A percentile compares a stretch with the other conserved stretches of the same genome.
These are phyloP conservation scores for Cladophialophora immunda DNA, from an alignment of 2,329 filamentous ascomycete genomes.

Conservation along the genomic window DNA sequence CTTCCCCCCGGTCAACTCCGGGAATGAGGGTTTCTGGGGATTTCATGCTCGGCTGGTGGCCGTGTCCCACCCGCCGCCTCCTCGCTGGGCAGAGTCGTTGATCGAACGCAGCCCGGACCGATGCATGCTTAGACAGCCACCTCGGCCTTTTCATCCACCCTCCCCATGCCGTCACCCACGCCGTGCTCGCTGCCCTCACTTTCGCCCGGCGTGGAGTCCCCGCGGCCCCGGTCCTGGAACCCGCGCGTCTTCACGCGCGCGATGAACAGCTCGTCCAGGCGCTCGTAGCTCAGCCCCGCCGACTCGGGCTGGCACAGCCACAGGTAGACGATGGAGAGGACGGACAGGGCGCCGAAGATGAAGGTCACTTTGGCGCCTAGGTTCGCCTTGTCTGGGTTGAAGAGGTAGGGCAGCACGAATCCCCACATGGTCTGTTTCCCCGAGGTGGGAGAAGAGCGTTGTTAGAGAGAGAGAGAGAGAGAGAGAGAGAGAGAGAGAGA, in stretches of 20 bases:
- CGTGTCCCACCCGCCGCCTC: no score
- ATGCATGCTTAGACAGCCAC: no score
- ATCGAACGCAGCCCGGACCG: no score
- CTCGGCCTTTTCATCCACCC: not conserved
- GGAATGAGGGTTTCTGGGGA: no score
- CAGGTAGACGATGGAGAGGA: constrained; percentile 35
- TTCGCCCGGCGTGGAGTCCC: not conserved
- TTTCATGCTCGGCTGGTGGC: no score
- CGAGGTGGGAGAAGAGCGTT: no score
- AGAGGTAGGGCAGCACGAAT: constrained; percentile 50
- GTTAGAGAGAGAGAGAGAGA: no score
- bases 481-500: no score
- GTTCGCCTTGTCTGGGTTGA: constrained; percentile 49
- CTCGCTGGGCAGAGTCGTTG: no score
- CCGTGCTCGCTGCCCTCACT: not conserved
- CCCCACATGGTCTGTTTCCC: constrained; percentile 47
- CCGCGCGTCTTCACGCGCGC: constrained; percentile 39
- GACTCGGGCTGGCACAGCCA: constrained; percentile 52
- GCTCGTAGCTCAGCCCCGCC: constrained; percentile 45
- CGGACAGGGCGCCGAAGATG: constrained; percentile 50
- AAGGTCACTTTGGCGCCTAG: constrained; percentile 51
- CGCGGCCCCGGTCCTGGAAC: constrained; percentile 32
- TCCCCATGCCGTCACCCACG: not conserved
- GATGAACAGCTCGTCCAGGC: constrained; percentile 47
- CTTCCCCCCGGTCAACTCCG: no score